Percentiles rank a stretch among this genome's conserved stretches.
These are phyloP conservation scores for Termitomyces sp. DNA, from an alignment of 768 basidiomycete species.

Conservation along the genomic window DNA sequence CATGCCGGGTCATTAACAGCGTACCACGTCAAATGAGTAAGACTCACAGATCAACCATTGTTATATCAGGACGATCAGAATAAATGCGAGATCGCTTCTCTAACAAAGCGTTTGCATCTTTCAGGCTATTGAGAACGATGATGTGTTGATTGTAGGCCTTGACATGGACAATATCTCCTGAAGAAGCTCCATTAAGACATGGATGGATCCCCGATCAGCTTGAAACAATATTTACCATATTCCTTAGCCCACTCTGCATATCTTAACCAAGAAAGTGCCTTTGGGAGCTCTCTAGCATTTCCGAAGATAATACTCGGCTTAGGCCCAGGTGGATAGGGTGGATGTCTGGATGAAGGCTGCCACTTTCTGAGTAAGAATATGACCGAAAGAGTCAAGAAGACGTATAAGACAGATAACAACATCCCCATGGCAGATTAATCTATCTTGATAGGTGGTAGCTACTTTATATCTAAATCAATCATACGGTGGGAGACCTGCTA, in stretches of 20 bases:
- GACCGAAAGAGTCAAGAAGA: neutral
- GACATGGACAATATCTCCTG: neutral
- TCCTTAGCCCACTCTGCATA: neutral
- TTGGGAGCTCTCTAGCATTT: neutral
- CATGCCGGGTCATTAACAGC: neutral
- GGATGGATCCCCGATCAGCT: neutral
- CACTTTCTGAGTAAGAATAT: neutral
- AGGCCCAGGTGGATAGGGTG: neutral
- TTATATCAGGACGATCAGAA: slow-evolving; percentile 18
- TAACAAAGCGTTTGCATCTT: slow-evolving; percentile 15
- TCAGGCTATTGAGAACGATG: neutral
- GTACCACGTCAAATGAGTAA: neutral
- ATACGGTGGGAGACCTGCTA: no score
- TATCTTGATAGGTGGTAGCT: no score
- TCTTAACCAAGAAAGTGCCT: neutral
- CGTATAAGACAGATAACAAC: no score
- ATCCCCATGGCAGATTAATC: no score
- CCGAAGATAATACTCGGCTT: neutral
- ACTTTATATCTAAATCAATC: no score
- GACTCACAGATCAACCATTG: slow-evolving; percentile 15
- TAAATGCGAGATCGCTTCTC: slow-evolving; percentile 22
- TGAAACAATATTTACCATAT: neutral
- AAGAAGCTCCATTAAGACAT: no score
- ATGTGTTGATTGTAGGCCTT: neutral
- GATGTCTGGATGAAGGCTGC: neutral